Evolutionary conservation across 306 rosid species (phyloP).

Genomic region (Quercus glauca): DNA sequence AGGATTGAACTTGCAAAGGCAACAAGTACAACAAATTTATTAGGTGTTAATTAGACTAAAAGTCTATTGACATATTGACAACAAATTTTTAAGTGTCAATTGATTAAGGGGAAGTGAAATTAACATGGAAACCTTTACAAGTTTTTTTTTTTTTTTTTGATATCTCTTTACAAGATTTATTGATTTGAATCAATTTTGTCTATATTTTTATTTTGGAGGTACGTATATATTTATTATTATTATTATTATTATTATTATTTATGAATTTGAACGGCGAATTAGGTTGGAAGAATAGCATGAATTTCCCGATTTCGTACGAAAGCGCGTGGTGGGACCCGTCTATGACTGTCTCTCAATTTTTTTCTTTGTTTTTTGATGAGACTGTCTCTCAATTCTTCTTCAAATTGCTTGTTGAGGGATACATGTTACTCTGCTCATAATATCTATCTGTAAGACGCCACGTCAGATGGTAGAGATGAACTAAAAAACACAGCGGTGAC

Average conservation of each 20-base stretch:
- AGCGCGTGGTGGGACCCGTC: constrained; percentile 28
- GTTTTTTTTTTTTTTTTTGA: too few relatives aligned
- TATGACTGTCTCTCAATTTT: background rate
- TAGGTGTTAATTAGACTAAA: too few relatives aligned
- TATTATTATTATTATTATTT: background rate
- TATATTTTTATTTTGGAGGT: background rate
- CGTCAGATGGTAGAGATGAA: constrained; percentile 30
- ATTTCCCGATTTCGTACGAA: background rate
- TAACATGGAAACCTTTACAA: too few relatives aligned
- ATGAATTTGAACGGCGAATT: background rate
- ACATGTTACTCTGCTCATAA: too few relatives aligned
- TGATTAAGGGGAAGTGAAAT: too few relatives aligned
- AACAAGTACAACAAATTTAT: too few relatives aligned
- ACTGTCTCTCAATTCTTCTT: constrained; percentile 5
- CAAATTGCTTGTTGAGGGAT: background rate
- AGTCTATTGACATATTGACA: too few relatives aligned
- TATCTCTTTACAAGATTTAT: too few relatives aligned
- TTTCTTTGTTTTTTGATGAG: too few relatives aligned
- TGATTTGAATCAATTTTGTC: too few relatives aligned
- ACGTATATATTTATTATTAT: background rate
- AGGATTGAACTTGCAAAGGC: too few relatives aligned
- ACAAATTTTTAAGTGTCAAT: too few relatives aligned
- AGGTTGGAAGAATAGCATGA: background rate
- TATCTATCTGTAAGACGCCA: constrained; percentile 22
- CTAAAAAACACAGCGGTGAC: constrained; percentile 11